Percentiles rank a stretch among this genome's conserved stretches.
phyloP scores from a whole-genome alignment of 2,329 filamentous ascomycete genomes.

The Monascus ruber region DNA sequence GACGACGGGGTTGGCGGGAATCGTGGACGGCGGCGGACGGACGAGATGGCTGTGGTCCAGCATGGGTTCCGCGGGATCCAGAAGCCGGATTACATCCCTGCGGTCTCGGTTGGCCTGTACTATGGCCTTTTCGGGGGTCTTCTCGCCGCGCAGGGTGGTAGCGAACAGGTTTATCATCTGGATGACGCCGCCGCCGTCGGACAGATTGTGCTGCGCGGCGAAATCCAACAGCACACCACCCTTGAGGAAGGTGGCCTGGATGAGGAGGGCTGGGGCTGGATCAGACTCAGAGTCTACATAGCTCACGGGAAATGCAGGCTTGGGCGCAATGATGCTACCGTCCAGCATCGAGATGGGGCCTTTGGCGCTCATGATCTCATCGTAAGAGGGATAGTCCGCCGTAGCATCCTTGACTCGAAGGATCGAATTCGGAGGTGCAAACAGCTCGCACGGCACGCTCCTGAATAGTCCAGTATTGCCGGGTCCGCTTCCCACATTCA shows the following conservation, averaged over 20 bases:
- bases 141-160: conserved; percentile 2
- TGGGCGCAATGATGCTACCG: conserved; percentile 14
- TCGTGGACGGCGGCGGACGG: not conserved
- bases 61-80: conserved; percentile 3
- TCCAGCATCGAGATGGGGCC: conserved; percentile 21
- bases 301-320: conserved; percentile 15
- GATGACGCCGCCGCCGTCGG: conserved; percentile 12
- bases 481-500: not conserved
- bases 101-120: conserved; percentile 10
- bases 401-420: conserved; percentile 9
- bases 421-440: conserved; percentile 6
- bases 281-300: conserved; percentile 9
- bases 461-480: conserved; percentile 3
- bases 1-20: not conserved
- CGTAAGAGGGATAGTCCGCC: conserved; percentile 6
- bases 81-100: conserved; percentile 6
- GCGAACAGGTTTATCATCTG: conserved; percentile 10
- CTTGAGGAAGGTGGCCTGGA: conserved; percentile 14
- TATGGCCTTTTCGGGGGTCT: conserved; percentile 5
- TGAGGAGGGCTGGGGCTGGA: conserved; percentile 11
- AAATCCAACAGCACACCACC: conserved; percentile 14
- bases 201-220: conserved; percentile 14
- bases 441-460: conserved; percentile 6
- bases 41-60: conserved; percentile 6
- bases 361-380: conserved; percentile 9